Conservation (phyloP, 2,329 filamentous ascomycete genomes). For the Colletotrichum abscissum region DNA sequence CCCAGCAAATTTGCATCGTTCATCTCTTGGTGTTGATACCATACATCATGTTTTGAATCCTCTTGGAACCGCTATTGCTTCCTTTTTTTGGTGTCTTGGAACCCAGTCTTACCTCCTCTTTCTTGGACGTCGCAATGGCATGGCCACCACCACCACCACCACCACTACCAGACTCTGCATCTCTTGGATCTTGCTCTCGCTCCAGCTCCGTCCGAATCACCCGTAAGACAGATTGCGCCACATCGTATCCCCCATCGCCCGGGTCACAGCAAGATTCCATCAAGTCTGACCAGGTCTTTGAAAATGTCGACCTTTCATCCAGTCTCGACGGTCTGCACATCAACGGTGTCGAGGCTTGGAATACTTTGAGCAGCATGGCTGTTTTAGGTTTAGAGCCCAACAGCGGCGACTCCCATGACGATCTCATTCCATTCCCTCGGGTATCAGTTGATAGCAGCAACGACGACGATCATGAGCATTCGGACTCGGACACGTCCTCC, state of each 20-base stretch:
- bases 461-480: conserved; percentile 30
- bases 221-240: conserved; percentile 51
- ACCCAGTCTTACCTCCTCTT: conserved; percentile 47
- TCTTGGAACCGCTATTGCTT: conserved; percentile 41
- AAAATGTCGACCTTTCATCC: conserved; percentile 46
- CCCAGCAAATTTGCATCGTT: conserved; percentile 29
- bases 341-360: conserved; percentile 47
- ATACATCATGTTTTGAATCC: conserved; percentile 55
- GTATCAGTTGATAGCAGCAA: conserved; percentile 41
- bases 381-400: conserved; percentile 51
- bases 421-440: conserved; percentile 12
- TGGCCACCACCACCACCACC: conserved; percentile 35
- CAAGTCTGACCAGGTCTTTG: conserved; percentile 42
- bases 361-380: conserved; percentile 54
- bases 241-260: conserved; percentile 43
- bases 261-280: conserved; percentile 25
- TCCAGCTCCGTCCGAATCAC: conserved; percentile 51
- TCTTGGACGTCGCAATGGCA: conserved; percentile 48
- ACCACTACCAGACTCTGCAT: conserved; percentile 41
- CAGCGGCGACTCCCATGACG: conserved; percentile 36
- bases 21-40: conserved; percentile 36
- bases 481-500: conserved; percentile 5
- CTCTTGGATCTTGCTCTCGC: conserved; percentile 46
- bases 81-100: conserved; percentile 57
- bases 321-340: conserved; percentile 39